Evolutionary conservation across 1,284 basidiomycete genomes (phyloP), one percentile per base, ranked within the genome.

Genomic region (Boletus nobilissimus): DNA sequence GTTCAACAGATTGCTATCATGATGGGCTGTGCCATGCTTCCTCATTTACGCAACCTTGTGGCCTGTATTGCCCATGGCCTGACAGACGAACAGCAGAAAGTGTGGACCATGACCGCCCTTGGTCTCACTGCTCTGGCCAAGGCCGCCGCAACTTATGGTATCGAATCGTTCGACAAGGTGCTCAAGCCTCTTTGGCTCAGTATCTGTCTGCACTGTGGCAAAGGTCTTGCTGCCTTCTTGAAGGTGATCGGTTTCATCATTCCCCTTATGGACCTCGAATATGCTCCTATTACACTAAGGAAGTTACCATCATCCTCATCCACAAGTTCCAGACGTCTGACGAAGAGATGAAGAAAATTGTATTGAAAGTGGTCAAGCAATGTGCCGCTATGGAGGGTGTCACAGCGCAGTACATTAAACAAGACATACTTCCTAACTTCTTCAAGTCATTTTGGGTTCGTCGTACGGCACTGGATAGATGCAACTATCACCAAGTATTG

Each of bases 301-400:
- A 98, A n/a, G n/a, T 97, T 80, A 98, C 97, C 73, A 96, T 98
- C 77, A 98, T 99, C 85, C 93, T 99, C 77, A 99, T 99, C 79
- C 96, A 98, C 85, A 98, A 99, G 88, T 99, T 99, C 90, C 97
- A 98, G 87, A 99, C 97, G 13, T 98, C 98, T 18, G 98, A 99
- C 86, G 98, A 99, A 87, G 98, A 99, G 89, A 99, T 99, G 98
- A 98, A 99, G 90, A 98, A 99, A 90, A 99, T 99, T 82, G 98
- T 99, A 8, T 89, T 99, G 72, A 99, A 99, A 86, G 98, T 99
- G 74, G 97, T 99, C 84, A 98, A 99, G 88, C 98, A 99, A 86
- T 99, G 98, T 85, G 97, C 98, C 57, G 96, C 96, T 14, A 99
- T 98, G 1, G 98, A 99, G 84, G 97, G 97, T 88, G 97, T 99